A percentile compares a stretch with the other conserved stretches of the same genome.
Conservation (phyloP, 768 basidiomycete species). For the Tulasnella calospora region DNA sequence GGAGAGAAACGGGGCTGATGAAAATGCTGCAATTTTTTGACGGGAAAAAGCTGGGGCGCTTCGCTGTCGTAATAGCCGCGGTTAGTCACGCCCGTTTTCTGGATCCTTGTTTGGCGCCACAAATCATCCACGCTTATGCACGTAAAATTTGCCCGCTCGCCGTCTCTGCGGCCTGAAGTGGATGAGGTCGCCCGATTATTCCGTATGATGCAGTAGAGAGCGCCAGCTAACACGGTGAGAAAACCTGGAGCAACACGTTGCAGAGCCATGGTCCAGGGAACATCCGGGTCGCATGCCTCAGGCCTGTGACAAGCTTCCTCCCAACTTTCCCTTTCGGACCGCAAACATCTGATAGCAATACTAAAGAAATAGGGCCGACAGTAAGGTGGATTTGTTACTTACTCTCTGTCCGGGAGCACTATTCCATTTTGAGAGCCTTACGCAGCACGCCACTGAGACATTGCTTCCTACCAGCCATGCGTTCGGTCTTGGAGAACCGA, state of each 20-base stretch:
- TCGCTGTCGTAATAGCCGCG: neutral
- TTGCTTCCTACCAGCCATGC: neutral
- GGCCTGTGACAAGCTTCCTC: slow-evolving; percentile 4
- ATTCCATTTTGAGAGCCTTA: neutral
- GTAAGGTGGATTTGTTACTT: neutral
- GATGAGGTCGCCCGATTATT: neutral
- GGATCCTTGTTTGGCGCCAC: slow-evolving; percentile 13
- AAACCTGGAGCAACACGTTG: slow-evolving; percentile 10
- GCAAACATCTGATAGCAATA: neutral
- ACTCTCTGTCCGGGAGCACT: neutral
- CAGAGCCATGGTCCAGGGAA: slow-evolving; percentile 1
- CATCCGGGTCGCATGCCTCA: slow-evolving; percentile 9
- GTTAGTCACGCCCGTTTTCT: neutral
- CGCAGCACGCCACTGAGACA: neutral
- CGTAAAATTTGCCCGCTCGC: slow-evolving; percentile 1
- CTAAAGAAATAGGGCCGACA: neutral
- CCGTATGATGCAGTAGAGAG: neutral
- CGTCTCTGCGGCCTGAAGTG: neutral
- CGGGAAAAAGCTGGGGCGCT: neutral
- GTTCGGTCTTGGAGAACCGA: neutral
- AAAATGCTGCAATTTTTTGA: neutral
- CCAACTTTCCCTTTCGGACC: neutral
- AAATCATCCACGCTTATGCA: slow-evolving; percentile 5
- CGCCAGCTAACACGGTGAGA: neutral
- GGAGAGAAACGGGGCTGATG: slow-evolving; percentile 3